These are phyloP conservation scores for Podila epigama DNA, from an alignment of 192 early-diverging fungal species.

Conservation along the genomic window DNA sequence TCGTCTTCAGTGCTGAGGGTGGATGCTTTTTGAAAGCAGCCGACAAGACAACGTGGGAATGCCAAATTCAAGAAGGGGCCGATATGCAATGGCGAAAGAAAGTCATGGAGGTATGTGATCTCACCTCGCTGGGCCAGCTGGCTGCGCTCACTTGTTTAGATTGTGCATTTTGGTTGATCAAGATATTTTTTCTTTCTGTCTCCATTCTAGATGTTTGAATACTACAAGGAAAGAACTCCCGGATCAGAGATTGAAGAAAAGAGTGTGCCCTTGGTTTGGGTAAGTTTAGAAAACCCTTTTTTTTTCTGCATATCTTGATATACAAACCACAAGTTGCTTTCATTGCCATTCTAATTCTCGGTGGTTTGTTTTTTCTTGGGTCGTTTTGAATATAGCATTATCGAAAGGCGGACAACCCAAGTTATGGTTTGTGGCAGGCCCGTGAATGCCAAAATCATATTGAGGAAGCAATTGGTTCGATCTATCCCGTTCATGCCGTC, in stretches of 20 bases:
- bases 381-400: slow-evolving; percentile 59
- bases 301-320: no score
- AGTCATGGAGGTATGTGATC: slow-evolving; percentile 35
- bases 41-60: slow-evolving; percentile 69
- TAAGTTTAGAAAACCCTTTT: slow-evolving; percentile 17
- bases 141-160: no score
- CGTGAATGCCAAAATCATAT: slow-evolving; percentile 89
- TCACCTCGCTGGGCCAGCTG: no score
- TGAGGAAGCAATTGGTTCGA: slow-evolving; percentile 68
- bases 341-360: slow-evolving; percentile 1
- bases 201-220: slow-evolving; percentile 71
- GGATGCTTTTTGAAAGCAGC: slow-evolving; percentile 73
- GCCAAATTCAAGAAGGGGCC: slow-evolving; percentile 67
- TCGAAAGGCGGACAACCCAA: slow-evolving; percentile 61
- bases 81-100: slow-evolving; percentile 44
- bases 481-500: slow-evolving; percentile 74
- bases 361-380: neutral
- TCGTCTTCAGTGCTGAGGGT: slow-evolving; percentile 69
- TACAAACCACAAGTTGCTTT: neutral
- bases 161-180: no score
- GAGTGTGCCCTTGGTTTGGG: slow-evolving; percentile 75
- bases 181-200: neutral
- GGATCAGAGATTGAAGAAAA: slow-evolving; percentile 81
- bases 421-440: slow-evolving; percentile 78
- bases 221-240: slow-evolving; percentile 84